Conservation (phyloP, 2,329 filamentous ascomycete species). For the Mycosphaerelloides madeirae region DNA sequence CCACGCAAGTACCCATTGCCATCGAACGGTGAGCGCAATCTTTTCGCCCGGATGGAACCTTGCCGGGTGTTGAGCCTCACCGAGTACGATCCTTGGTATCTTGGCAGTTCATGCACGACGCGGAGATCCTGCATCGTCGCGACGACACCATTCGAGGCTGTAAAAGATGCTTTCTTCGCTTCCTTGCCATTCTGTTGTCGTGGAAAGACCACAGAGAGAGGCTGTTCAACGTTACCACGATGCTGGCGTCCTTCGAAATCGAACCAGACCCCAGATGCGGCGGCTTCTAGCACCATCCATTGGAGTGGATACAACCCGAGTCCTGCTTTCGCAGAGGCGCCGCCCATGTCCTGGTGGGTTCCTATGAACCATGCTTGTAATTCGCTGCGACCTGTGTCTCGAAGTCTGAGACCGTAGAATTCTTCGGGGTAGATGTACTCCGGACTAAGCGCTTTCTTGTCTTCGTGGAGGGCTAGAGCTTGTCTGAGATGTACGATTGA, state of each 20-base stretch:
- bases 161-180: slow-evolving; percentile 13
- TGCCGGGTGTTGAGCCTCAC: slow-evolving; percentile 13
- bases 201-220: slow-evolving; percentile 17
- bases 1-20: slow-evolving; percentile 13
- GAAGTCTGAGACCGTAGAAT: slow-evolving; percentile 14
- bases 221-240: neutral
- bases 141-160: slow-evolving; percentile 16
- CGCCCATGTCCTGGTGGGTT: slow-evolving; percentile 37
- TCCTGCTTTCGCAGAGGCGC: slow-evolving; percentile 34
- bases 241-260: slow-evolving; percentile 4
- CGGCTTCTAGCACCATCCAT: slow-evolving; percentile 39
- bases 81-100: slow-evolving; percentile 11
- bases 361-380: slow-evolving; percentile 42
- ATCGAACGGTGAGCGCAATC: slow-evolving; percentile 16
- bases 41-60: slow-evolving; percentile 17
- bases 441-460: slow-evolving; percentile 26
- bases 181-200: slow-evolving; percentile 7
- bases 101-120: slow-evolving; percentile 15
- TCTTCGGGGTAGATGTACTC: slow-evolving; percentile 25
- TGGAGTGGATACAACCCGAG: slow-evolving; percentile 41
- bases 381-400: slow-evolving; percentile 22
- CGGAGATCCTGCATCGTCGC: slow-evolving; percentile 24
- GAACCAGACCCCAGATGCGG: slow-evolving; percentile 8
- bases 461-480: slow-evolving; percentile 39
- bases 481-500: slow-evolving; percentile 37